A percentile compares a stretch with the other conserved stretches of the same genome.
phyloP scores from a whole-genome alignment of 768 basidiomycete genomes.

The Amanita muscaria region DNA sequence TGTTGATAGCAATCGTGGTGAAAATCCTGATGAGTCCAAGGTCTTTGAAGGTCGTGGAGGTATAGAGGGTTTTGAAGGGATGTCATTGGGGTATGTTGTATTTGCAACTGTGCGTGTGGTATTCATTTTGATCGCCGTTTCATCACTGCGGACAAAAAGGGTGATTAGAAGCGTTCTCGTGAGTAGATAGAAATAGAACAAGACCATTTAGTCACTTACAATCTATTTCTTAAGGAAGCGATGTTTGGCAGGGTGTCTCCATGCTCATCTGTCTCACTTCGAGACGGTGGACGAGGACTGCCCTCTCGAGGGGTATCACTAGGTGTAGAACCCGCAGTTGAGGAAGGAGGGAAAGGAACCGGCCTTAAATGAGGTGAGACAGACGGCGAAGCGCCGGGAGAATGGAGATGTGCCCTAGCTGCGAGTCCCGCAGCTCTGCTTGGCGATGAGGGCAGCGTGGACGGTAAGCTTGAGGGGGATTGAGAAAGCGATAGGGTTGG shows the following conservation, averaged over 20 bases:
- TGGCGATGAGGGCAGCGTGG: not conserved
- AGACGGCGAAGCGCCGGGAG: slow-evolving; percentile 25
- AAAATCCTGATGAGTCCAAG: slow-evolving; percentile 9
- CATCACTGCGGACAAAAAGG: slow-evolving; percentile 3
- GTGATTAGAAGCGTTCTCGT: not conserved
- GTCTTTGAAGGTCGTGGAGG: slow-evolving; percentile 16
- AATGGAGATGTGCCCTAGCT: not conserved
- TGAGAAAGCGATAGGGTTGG: not conserved
- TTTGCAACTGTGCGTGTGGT: slow-evolving; percentile 7
- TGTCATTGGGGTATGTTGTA: slow-evolving; percentile 9
- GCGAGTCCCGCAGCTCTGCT: not conserved
- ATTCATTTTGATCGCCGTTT: slow-evolving; percentile 10
- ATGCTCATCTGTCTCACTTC: slow-evolving; percentile 1
- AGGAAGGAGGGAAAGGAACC: slow-evolving; percentile 29
- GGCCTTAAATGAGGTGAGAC: slow-evolving; percentile 47
- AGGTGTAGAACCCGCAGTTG: not conserved
- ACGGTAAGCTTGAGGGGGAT: not conserved
- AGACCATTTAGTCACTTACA: no score
- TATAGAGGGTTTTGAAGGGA: slow-evolving; percentile 17
- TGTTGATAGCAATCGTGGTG: slow-evolving; percentile 6
- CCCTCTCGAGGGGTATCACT: not conserved
- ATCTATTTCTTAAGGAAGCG: slow-evolving; percentile 34
- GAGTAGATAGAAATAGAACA: not conserved
- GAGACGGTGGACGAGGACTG: not conserved
- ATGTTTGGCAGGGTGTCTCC: slow-evolving; percentile 16